These are phyloP conservation scores for Peronospora tabacina DNA, from an alignment of 352 stramenopile genomes.

Conservation along the genomic window DNA sequence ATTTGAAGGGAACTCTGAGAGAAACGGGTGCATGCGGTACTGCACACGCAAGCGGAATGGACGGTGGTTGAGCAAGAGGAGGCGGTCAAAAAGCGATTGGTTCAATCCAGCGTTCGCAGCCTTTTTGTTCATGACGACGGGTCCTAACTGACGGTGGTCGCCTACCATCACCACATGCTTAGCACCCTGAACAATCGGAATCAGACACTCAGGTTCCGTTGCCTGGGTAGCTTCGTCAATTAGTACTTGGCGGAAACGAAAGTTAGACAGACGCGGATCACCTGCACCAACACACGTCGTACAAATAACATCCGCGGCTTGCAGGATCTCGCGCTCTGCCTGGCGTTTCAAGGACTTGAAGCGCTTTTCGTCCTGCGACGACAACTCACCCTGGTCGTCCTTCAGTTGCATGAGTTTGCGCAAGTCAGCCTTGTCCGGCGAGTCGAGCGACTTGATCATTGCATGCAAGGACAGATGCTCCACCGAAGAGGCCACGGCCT, in stretches of 20 bases:
- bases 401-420: slow-evolving; percentile 92
- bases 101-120: slow-evolving; percentile 95
- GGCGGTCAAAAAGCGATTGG: slow-evolving; percentile 96
- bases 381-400: slow-evolving; percentile 91
- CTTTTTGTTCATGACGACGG: slow-evolving; percentile 99
- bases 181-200: slow-evolving; percentile 97
- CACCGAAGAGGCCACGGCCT: slow-evolving; percentile 91
- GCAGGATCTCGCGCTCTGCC: slow-evolving; percentile 94
- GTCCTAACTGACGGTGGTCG: slow-evolving; percentile 96
- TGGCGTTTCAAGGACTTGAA: slow-evolving; percentile 91
- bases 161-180: slow-evolving; percentile 99
- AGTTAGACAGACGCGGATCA: slow-evolving; percentile 96
- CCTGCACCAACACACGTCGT: slow-evolving; percentile 97
- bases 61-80: slow-evolving; percentile 92
- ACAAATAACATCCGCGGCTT: slow-evolving; percentile 98
- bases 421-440: slow-evolving; percentile 86
- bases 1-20: slow-evolving; percentile 99
- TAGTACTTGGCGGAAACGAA: slow-evolving; percentile 97
- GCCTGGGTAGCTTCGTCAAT: slow-evolving; percentile 99
- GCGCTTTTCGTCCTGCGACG: slow-evolving; percentile 93
- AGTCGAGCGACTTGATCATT: slow-evolving; percentile 91
- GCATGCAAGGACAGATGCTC: slow-evolving; percentile 97
- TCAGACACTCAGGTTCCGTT: slow-evolving; percentile 98
- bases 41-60: slow-evolving; percentile 97
- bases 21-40: slow-evolving; percentile 98